These are phyloP conservation scores for Pseudogymnoascus sp. DNA, from an alignment of 2,329 filamentous ascomycete species.

Conservation along the genomic window DNA sequence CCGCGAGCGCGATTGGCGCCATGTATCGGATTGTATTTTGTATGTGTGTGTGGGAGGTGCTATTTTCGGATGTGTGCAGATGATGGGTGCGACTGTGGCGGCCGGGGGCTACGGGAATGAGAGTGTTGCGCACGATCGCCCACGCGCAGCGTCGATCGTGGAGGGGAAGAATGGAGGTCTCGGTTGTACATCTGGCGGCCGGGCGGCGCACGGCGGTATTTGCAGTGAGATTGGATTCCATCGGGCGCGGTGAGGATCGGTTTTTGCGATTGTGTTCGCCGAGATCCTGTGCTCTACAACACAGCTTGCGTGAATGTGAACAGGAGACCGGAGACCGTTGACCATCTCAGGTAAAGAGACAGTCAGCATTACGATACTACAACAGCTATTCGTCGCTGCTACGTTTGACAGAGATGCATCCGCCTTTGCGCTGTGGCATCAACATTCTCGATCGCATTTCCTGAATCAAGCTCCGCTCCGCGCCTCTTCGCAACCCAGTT, in stretches of 20 bases:
- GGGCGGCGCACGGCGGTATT: neutral
- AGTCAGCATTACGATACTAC: neutral
- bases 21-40: constrained; percentile 5
- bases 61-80: neutral
- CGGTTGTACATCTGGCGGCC: neutral
- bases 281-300: neutral
- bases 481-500: neutral
- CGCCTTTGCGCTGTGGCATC: neutral
- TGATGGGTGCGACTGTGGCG: neutral
- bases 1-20: neutral
- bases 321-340: neutral
- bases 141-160: neutral
- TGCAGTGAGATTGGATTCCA: neutral
- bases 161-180: neutral
- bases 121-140: neutral
- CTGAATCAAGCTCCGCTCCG: neutral
- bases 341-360: neutral
- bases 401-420: constrained; percentile 2
- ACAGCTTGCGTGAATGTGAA: neutral
- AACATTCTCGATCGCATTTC: neutral
- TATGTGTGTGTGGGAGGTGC: neutral
- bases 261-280: neutral
- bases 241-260: neutral
- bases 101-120: neutral
- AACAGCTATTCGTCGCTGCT: neutral